A percentile compares a stretch with the other conserved stretches of the same genome.
Conservation (phyloP, 208 protist species). For the Trypanosoma congolense region DNA sequence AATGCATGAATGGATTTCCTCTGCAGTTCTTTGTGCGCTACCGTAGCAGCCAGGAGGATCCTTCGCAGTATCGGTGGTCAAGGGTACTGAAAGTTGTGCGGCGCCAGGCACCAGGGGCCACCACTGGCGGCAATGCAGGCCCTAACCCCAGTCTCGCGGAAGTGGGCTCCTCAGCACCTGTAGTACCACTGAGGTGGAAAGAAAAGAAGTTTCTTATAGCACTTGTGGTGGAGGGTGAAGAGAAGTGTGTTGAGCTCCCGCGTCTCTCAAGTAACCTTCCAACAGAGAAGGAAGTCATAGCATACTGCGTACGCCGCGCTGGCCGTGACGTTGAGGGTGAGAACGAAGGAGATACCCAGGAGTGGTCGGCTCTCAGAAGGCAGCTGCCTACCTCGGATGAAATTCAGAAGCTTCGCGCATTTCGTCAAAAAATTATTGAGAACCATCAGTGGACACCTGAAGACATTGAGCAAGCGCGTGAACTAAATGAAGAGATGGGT, state of each 20-base stretch:
- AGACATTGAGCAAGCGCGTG: constrained; percentile 39
- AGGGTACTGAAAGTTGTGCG: constrained; percentile 28
- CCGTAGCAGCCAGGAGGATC: constrained; percentile 32
- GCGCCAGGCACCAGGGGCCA: not conserved
- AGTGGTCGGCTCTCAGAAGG: constrained; percentile 15
- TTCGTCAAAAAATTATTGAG: constrained; percentile 33
- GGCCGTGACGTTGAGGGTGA: constrained; percentile 20
- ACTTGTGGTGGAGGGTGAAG: constrained; percentile 47
- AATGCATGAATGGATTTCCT: constrained; percentile 45
- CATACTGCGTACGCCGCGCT: constrained; percentile 40
- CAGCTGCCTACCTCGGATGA: constrained; percentile 46
- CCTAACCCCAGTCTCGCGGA: constrained; percentile 8
- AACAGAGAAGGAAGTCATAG: constrained; percentile 43
- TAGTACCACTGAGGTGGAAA: constrained; percentile 37
- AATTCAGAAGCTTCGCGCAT: constrained; percentile 32
- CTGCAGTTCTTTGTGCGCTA: constrained; percentile 72
- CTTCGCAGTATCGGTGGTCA: constrained; percentile 54
- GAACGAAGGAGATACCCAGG: not conserved
- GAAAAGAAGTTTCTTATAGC: constrained; percentile 57
- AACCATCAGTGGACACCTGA: constrained; percentile 43
- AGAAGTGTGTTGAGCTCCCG: constrained; percentile 38
- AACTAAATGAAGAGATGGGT: constrained; percentile 29
- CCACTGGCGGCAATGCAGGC: not conserved
- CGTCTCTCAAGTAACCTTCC: constrained; percentile 59
- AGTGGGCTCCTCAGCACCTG: constrained; percentile 1